These are phyloP conservation scores for Mycena galopus DNA, from an alignment of 768 basidiomycete genomes.

Conservation along the genomic window DNA sequence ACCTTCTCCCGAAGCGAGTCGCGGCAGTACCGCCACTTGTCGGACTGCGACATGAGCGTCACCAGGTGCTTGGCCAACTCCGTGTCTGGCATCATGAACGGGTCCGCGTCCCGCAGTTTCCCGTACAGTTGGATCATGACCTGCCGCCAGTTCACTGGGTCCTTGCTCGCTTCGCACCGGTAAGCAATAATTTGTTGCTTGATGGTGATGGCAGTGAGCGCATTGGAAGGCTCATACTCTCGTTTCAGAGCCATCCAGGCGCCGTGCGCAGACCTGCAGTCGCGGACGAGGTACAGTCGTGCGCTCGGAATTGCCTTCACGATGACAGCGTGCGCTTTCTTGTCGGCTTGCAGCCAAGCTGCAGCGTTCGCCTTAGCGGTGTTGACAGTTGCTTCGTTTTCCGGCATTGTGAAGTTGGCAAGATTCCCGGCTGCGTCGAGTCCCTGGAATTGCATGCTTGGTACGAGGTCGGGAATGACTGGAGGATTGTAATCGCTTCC, in stretches of 20 bases:
- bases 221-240: slow-evolving; percentile 31
- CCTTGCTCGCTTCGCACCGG: slow-evolving; percentile 7
- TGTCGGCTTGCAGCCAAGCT: slow-evolving; percentile 26
- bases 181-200: too few relatives aligned
- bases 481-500: slow-evolving; percentile 28
- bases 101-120: slow-evolving; percentile 29
- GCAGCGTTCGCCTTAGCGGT: slow-evolving; percentile 24
- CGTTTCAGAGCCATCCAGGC: slow-evolving; percentile 31
- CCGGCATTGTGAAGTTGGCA: slow-evolving; percentile 11
- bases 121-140: slow-evolving; percentile 26
- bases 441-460: slow-evolving; percentile 17
- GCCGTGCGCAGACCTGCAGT: slow-evolving; percentile 24
- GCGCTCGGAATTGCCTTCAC: slow-evolving; percentile 22
- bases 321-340: slow-evolving; percentile 32
- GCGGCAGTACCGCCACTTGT: slow-evolving; percentile 25
- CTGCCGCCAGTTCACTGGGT: slow-evolving; percentile 20
- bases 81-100: slow-evolving; percentile 29
- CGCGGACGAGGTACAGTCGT: slow-evolving; percentile 27
- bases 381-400: slow-evolving; percentile 17
- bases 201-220: slow-evolving; percentile 20
- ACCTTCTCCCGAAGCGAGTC: slow-evolving; percentile 19
- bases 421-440: slow-evolving; percentile 2
- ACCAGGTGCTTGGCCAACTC: slow-evolving; percentile 34
- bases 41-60: slow-evolving; percentile 21
- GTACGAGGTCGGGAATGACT: slow-evolving; percentile 24